A percentile compares a stretch with the other conserved stretches of the same genome.
Evolutionary conservation across 2,329 filamentous ascomycete species (phyloP).

Genomic region (Pyricularia grisea): DNA sequence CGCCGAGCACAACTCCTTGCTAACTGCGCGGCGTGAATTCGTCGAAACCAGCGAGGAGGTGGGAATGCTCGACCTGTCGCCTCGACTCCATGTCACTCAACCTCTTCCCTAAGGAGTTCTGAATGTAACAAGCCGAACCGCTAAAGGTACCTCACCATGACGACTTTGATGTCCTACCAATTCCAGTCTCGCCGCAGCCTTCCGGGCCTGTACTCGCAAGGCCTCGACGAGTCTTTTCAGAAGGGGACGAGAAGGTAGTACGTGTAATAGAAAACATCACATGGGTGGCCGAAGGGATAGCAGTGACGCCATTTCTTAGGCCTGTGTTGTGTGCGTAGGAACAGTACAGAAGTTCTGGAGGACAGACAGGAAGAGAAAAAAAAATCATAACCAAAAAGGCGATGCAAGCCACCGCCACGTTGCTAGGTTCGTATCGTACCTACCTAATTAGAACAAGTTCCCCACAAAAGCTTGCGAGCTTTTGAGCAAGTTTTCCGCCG

Average conservation of each 20-base stretch:
- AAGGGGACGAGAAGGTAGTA: background rate
- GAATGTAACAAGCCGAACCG: background rate
- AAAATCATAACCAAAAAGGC: background rate
- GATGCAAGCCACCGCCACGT: background rate
- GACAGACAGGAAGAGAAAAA: background rate
- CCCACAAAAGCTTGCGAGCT: constrained; percentile 8
- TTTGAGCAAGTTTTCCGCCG: constrained; percentile 14
- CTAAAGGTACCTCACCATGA: background rate
- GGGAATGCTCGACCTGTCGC: too few species aligned
- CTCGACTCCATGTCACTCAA: too few species aligned
- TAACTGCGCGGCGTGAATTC: background rate
- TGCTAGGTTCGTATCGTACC: background rate
- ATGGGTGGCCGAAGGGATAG: background rate
- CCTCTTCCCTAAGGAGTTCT: too few species aligned
- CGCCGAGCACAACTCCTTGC: background rate
- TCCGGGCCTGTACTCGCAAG: background rate
- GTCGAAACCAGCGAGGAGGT: background rate
- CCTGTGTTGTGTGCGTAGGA: background rate
- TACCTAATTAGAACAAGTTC: background rate
- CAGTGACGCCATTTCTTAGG: background rate
- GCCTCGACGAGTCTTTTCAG: background rate
- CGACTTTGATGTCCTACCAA: background rate
- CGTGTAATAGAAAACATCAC: background rate
- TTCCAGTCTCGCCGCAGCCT: background rate
- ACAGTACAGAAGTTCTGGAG: background rate